phyloP scores from a whole-genome alignment of 305 asterid genomes.

The Euphrasia arctica region DNA sequence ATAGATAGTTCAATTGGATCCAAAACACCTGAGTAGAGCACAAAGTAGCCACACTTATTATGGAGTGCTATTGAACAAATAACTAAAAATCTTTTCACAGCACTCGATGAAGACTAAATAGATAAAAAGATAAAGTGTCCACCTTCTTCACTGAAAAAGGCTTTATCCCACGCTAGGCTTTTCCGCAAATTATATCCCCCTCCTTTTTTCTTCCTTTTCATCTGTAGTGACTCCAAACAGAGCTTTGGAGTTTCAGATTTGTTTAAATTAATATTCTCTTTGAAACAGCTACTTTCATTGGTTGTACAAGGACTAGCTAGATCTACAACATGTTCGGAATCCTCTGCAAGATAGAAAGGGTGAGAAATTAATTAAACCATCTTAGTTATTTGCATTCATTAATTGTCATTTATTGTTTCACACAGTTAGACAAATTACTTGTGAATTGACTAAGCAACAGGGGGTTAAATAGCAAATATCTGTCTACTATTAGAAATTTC shows the following conservation, averaged over 20 bases:
- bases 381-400: slow-evolving; percentile 13
- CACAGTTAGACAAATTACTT: not conserved
- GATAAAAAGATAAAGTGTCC: slow-evolving; percentile 15
- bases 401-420: slow-evolving; percentile 4
- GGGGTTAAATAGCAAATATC: slow-evolving; percentile 1
- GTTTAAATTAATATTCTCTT: slow-evolving; percentile 58
- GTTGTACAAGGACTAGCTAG: slow-evolving; percentile 40
- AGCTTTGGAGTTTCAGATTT: slow-evolving; percentile 56
- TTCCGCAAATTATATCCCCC: slow-evolving; percentile 75
- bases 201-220: slow-evolving; percentile 82
- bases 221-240: slow-evolving; percentile 68
- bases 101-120: slow-evolving; percentile 8
- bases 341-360: slow-evolving; percentile 36
- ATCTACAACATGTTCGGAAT: slow-evolving; percentile 31
- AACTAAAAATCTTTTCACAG: slow-evolving; percentile 7
- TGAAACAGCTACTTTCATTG: slow-evolving; percentile 42
- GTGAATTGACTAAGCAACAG: not conserved
- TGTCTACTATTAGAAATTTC: not conserved
- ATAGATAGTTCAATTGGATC: slow-evolving; percentile 80
- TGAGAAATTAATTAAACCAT: slow-evolving; percentile 21
- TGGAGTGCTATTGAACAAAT: slow-evolving; percentile 19
- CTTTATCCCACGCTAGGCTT: slow-evolving; percentile 95
- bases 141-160: slow-evolving; percentile 97
- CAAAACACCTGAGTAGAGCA: slow-evolving; percentile 64
- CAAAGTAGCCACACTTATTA: slow-evolving; percentile 22